Base-by-base conservation (phyloP, 1,139 yeast species). In the Yamadazyma atlantica region DNA sequence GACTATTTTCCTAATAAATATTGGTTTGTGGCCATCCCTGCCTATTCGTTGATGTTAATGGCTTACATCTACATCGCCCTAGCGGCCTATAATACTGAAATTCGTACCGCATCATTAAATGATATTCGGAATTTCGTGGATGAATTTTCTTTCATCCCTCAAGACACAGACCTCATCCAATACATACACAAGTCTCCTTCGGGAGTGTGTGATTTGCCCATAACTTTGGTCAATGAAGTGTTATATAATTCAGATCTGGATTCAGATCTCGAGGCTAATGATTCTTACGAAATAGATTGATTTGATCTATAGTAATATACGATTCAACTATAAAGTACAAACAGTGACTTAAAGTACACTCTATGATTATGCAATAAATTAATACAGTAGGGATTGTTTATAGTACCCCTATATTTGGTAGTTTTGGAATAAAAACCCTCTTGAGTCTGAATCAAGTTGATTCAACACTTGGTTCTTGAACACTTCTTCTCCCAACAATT, bases 151-250 rank as follows among this genome's bases (percentile, higher is more conserved):
- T 75, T 74, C 19, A 60, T 79, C 23, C 77, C 78, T 2, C 62
- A 59, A 16, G 33, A 54, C 7, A 57, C 55, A 2, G 43, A 49
- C 14, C 50, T 62, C 11, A 49, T 52, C 8, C 60, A 63, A 13
- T 67, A 63, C 46, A 73, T 73, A 40, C 74, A 78, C 42, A 53
- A 56, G 21, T 77, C 86, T 4, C 81, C 92, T 0, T 85, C 86
- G 50, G 96, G 95, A 0, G 92, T 89, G 7, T 78, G 88, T 76
- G 97, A 89, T 56, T 54, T 88, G 36, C 92, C 96, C 1, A 66
- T 87, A 2, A 71, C 80, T 2, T 73, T 80, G 36, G 96, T 85
- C 0, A 84, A 85, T 53, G 75, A 75, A 37, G 82, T 85, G 0
- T 61, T 88, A 16, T 88, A 52, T 28, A 38, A 43, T 5, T 4